A percentile compares a stretch with the other conserved stretches of the same genome.
phyloP scores from a whole-genome alignment of 1,284 basidiomycete species.

The Ceratobasidium sp. region DNA sequence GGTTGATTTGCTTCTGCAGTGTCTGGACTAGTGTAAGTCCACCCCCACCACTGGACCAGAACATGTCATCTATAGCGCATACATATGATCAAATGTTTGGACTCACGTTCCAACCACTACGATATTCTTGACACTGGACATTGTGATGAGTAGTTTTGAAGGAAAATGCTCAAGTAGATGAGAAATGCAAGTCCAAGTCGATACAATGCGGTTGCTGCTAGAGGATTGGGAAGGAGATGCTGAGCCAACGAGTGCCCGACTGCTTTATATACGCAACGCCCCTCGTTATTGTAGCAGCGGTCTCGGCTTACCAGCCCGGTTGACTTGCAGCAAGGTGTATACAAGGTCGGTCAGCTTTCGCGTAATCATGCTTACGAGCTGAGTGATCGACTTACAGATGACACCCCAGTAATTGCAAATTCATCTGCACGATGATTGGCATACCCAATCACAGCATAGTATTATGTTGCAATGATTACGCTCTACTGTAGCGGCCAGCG shows the following conservation, averaged over 20 bases:
- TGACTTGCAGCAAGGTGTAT: not conserved
- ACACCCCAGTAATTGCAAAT: not conserved
- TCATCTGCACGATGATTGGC: no score
- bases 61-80: conserved; percentile 48
- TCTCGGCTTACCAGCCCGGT: not conserved
- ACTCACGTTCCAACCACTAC: conserved; percentile 39
- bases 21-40: conserved; percentile 50
- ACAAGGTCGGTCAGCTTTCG: not conserved
- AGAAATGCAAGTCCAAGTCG: not conserved
- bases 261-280: not conserved
- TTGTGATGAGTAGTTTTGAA: not conserved
- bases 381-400: not conserved
- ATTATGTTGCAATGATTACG: no score
- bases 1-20: conserved; percentile 46
- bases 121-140: conserved; percentile 38
- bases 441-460: no score
- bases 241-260: not conserved
- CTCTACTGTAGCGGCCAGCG: no score
- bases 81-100: conserved; percentile 46
- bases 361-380: not conserved
- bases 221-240: not conserved
- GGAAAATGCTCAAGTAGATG: not conserved
- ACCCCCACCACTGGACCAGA: conserved; percentile 44
- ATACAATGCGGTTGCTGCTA: not conserved
- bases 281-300: not conserved